phyloP scores from a whole-genome alignment of 2,329 filamentous ascomycete genomes.

The Mycosphaerella arachidis region DNA sequence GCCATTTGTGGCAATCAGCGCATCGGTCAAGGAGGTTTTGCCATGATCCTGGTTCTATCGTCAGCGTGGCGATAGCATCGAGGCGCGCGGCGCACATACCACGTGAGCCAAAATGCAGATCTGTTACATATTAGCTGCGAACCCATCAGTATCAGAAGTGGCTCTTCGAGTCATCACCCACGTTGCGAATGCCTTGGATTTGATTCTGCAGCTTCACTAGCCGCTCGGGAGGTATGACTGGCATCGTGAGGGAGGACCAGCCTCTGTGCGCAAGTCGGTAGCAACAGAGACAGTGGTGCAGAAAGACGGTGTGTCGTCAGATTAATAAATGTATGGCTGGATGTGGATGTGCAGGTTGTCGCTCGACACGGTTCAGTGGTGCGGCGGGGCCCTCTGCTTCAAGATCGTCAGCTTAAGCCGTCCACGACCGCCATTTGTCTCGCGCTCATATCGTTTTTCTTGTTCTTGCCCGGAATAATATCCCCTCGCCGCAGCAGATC shows the following conservation, averaged over 20 bases:
- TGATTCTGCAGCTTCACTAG: conserved; percentile 84
- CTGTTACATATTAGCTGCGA: conserved; percentile 25
- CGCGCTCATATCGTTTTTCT: not conserved
- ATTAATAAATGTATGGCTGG: not conserved
- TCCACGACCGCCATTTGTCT: not conserved
- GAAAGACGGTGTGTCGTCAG: not conserved
- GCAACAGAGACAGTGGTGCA: not conserved
- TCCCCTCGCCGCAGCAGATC: not conserved
- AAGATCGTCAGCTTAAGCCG: not conserved
- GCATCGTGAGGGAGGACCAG: conserved; percentile 56
- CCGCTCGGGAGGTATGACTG: conserved; percentile 84
- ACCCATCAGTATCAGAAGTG: conserved; percentile 4
- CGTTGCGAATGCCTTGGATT: conserved; percentile 86
- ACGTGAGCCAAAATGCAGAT: conserved; percentile 96
- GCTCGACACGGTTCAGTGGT: not conserved
- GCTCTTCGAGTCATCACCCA: conserved; percentile 43
- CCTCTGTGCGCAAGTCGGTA: not conserved
- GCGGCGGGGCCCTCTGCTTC: not conserved
- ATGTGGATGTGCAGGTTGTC: not conserved
- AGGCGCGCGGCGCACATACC: conserved; percentile 43
- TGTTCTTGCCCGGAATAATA: not conserved
- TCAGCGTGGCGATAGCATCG: conserved; percentile 1
- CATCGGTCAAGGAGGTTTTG: conserved; percentile 95
- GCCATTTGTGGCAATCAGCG: conserved; percentile 94
- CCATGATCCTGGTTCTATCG: conserved; percentile 68